These are phyloP conservation scores for Hyaloscypha bicolor DNA, from an alignment of 495 filamentous ascomycete species.

Conservation along the genomic window DNA sequence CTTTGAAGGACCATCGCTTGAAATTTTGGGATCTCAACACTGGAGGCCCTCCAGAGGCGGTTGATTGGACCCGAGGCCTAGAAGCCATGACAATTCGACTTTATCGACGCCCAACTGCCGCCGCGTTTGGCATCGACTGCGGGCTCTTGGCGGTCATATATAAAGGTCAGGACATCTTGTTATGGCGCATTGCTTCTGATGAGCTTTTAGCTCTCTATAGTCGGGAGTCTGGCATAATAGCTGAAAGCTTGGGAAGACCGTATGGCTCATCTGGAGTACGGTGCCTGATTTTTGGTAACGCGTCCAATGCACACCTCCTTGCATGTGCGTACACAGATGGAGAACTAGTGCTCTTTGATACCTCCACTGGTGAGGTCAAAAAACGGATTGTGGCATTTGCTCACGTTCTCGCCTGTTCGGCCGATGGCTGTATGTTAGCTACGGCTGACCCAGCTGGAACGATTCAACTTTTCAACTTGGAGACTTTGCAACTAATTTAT, in stretches of 20 bases:
- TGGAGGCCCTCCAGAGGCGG: conserved; percentile 3
- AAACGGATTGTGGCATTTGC: conserved; percentile 16
- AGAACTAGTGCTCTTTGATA: conserved; percentile 16
- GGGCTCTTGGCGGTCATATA: conserved; percentile 29
- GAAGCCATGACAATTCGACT: conserved; percentile 14
- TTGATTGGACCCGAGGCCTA: conserved; percentile 16
- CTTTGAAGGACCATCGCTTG: conserved; percentile 19
- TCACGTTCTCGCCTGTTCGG: conserved; percentile 20
- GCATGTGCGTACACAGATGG: conserved; percentile 22
- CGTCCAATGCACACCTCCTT: conserved; percentile 32
- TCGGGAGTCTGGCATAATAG: conserved; percentile 31
- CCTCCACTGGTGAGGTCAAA: background rate
- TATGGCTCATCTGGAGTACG: conserved; percentile 11
- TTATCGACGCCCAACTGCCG: background rate
- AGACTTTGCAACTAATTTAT: conserved; percentile 30
- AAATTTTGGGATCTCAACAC: conserved; percentile 25
- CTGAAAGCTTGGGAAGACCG: conserved; percentile 23
- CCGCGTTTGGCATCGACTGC: conserved; percentile 14
- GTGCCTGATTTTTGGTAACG: conserved; percentile 37
- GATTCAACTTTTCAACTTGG: conserved; percentile 40
- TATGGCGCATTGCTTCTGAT: conserved; percentile 34
- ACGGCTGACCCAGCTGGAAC: conserved; percentile 18
- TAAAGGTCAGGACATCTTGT: conserved; percentile 22
- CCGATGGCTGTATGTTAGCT: conserved; percentile 23
- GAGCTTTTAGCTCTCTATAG: conserved; percentile 25